Evolutionary conservation across 805 yeast species (phyloP), one percentile per base, ranked within the genome.

Genomic region (Millerozyma acaciae): DNA sequence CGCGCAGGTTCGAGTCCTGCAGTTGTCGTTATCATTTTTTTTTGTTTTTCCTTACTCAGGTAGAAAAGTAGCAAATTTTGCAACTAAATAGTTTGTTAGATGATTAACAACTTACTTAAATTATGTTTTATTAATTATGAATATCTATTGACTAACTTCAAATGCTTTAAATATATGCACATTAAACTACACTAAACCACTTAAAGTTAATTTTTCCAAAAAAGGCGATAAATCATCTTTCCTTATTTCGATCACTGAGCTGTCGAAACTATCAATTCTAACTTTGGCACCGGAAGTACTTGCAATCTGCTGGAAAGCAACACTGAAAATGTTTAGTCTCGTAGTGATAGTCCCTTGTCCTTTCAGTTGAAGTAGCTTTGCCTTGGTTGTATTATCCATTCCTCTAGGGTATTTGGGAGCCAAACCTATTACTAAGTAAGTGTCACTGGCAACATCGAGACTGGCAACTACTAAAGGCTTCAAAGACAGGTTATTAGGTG

Each of bases 221-320:
- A 93, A 93, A 31, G 95, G 85, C 4, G 87, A 69, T 42, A 93
- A 64, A 54, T 93, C 98, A 30, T 89, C 96, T 50, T 80, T 82
- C 39, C 86, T 64, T 26, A 93, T 80, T 60, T 93, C 97, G 27
- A 93, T 87, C 15, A 93, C 85, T 3, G 97, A 79, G 43, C 95
- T 84, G 54, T 93, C 97, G 60, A 93, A 93, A 50, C 95, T 87
- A 55, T 93, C 97, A 41, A 93, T 84, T 48, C 90, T 73, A 13
- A 88, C 88, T 46, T 84, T 79, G 3, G 97, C 96, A 26, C 88
- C 90, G 5, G 95, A 84, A 14, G 76, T 75, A 28, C 70, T 71
- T 1, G 97, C 93, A 17, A 89, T 85, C 43, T 81, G 83, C 55
- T 87, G 96, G 57, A 93, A 93, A 21, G 95, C 95, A 37, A 82